A percentile compares a stretch with the other conserved stretches of the same genome.
Evolutionary conservation across 345 rosid genomes (phyloP).

Genomic region (Gossypioides kirkii): DNA sequence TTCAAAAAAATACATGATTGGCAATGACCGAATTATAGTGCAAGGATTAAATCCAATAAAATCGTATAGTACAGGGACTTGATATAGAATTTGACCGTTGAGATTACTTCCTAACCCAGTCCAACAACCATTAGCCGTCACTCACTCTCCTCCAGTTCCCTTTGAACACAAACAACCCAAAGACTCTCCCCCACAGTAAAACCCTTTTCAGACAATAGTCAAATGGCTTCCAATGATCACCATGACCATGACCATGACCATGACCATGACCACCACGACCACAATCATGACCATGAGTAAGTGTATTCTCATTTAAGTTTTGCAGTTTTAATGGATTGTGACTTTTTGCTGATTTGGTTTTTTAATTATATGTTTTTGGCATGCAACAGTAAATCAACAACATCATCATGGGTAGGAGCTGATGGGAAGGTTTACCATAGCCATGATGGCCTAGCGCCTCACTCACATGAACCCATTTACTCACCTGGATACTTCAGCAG

Average conservation of each 20-base stretch:
- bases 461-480: constrained; percentile 96
- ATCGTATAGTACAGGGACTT: no score
- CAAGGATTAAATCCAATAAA: no score
- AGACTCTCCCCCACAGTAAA: background rate
- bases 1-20: no score
- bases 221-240: constrained; percentile 4
- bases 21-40: no score
- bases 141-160: background rate
- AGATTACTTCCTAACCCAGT: background rate
- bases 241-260: constrained; percentile 17
- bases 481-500: constrained; percentile 89
- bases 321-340: background rate
- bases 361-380: background rate
- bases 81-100: no score
- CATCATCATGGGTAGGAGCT: constrained; percentile 68
- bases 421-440: constrained; percentile 86
- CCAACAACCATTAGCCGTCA: no score
- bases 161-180: background rate
- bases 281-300: constrained; percentile 27
- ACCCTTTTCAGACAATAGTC: background rate
- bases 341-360: background rate
- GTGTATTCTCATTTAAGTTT: background rate
- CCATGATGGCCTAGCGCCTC: constrained; percentile 98
- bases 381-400: constrained; percentile 26
- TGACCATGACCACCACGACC: background rate